A percentile compares a stretch with the other conserved stretches of the same genome.
phyloP scores from a whole-genome alignment of 345 rosid species.

The Dipteronia sinensis region DNA sequence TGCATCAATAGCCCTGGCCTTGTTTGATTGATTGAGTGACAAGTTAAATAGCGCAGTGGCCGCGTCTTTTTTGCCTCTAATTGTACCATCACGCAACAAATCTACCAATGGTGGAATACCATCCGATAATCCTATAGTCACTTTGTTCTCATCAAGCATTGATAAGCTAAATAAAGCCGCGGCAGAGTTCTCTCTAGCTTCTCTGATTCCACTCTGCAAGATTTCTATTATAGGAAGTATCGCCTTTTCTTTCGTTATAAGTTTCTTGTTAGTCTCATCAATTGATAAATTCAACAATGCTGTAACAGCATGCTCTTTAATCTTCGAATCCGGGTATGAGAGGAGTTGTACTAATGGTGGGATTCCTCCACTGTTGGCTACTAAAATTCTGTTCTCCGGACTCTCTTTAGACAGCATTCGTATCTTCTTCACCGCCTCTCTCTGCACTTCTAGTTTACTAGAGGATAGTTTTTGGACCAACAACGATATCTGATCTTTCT shows the following conservation, averaged over 20 bases:
- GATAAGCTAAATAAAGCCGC: slow-evolving; percentile 82
- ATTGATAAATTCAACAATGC: slow-evolving; percentile 71
- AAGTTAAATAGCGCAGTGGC: slow-evolving; percentile 75
- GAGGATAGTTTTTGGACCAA: slow-evolving; percentile 51
- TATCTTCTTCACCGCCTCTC: slow-evolving; percentile 56
- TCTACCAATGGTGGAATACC: slow-evolving; percentile 80
- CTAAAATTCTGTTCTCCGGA: slow-evolving; percentile 56
- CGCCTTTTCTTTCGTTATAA: slow-evolving; percentile 54
- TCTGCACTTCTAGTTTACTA: slow-evolving; percentile 54
- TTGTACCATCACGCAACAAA: slow-evolving; percentile 59
- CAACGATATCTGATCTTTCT: slow-evolving; percentile 36
- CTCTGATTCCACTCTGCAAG: slow-evolving; percentile 50
- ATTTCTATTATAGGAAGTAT: slow-evolving; percentile 66
- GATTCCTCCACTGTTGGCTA: slow-evolving; percentile 59
- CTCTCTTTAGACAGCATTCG: slow-evolving; percentile 70
- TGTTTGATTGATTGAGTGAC: slow-evolving; percentile 64
- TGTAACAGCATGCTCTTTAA: slow-evolving; percentile 74
- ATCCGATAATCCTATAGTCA: slow-evolving; percentile 49
- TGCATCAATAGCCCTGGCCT: slow-evolving; percentile 68
- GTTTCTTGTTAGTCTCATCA: slow-evolving; percentile 65
- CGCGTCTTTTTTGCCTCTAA: slow-evolving; percentile 84
- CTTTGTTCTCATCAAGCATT: slow-evolving; percentile 80
- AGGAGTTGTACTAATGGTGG: slow-evolving; percentile 59
- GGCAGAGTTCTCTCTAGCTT: slow-evolving; percentile 81
- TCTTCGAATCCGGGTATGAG: slow-evolving; percentile 60